A percentile compares a stretch with the other conserved stretches of the same genome.
phyloP scores from a whole-genome alignment of 2,329 filamentous ascomycete genomes.

The Pseudophaeomoniella oleicola region DNA sequence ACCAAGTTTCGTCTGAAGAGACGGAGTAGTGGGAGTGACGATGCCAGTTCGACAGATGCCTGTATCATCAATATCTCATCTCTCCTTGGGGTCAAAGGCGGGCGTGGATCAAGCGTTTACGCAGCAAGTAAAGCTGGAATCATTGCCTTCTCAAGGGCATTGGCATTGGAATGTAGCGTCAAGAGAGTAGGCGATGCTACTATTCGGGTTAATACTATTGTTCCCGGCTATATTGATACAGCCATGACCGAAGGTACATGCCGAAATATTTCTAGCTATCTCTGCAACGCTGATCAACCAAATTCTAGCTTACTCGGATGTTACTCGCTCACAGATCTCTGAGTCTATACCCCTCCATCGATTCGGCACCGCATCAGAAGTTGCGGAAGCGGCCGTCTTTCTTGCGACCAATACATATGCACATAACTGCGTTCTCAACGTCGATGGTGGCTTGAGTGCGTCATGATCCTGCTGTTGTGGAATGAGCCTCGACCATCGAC shows the following conservation, averaged over 20 bases:
- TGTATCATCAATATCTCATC: slow-evolving; percentile 76
- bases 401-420: slow-evolving; percentile 66
- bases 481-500: too few relatives aligned
- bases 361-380: slow-evolving; percentile 54
- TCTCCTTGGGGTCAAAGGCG: slow-evolving; percentile 55
- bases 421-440: slow-evolving; percentile 73
- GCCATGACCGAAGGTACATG: slow-evolving; percentile 59
- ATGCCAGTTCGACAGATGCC: neutral
- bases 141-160: slow-evolving; percentile 38
- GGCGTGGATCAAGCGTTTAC: slow-evolving; percentile 57
- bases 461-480: too few relatives aligned
- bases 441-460: slow-evolving; percentile 73
- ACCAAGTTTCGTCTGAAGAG: slow-evolving; percentile 3
- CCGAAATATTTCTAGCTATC: slow-evolving; percentile 6
- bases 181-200: slow-evolving; percentile 47
- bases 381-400: slow-evolving; percentile 71
- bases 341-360: slow-evolving; percentile 49
- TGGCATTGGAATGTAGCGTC: slow-evolving; percentile 18
- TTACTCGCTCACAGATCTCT: slow-evolving; percentile 2
- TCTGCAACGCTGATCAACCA: too few relatives aligned
- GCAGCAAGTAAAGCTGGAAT: slow-evolving; percentile 71
- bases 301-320: slow-evolving; percentile 1
- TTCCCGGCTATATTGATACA: slow-evolving; percentile 72
- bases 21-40: slow-evolving; percentile 26
- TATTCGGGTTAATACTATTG: slow-evolving; percentile 64